These are phyloP conservation scores for Penicillium decumbens DNA, from an alignment of 2,329 filamentous ascomycete species.

Conservation along the genomic window DNA sequence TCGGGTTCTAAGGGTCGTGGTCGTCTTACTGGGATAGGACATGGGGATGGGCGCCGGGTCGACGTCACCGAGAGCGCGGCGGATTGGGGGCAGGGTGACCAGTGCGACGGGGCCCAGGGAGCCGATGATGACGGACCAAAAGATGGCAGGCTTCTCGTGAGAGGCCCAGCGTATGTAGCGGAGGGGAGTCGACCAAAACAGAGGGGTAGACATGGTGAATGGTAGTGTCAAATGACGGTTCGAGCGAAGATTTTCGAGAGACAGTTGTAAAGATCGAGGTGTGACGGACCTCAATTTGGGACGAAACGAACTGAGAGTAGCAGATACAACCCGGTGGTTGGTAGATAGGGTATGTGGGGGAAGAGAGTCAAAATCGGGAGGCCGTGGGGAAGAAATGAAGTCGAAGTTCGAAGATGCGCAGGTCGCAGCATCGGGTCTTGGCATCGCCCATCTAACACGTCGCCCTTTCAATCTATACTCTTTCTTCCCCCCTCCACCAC, in stretches of 20 bases:
- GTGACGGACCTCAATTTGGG: slow-evolving; percentile 2
- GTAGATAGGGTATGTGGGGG: slow-evolving; percentile 6
- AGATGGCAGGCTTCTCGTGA: slow-evolving; percentile 83
- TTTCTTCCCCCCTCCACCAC: slow-evolving; percentile 15
- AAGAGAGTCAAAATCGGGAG: slow-evolving; percentile 22
- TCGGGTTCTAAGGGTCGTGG: neutral
- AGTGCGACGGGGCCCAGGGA: slow-evolving; percentile 66
- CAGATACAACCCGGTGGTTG: slow-evolving; percentile 6
- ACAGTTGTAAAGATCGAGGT: slow-evolving; percentile 1
- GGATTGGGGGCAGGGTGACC: slow-evolving; percentile 67
- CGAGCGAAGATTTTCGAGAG: slow-evolving; percentile 23
- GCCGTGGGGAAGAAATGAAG: slow-evolving; percentile 29
- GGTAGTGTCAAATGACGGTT: slow-evolving; percentile 15
- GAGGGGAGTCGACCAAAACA: slow-evolving; percentile 79
- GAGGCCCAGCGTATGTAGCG: slow-evolving; percentile 84
- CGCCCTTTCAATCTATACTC: slow-evolving; percentile 35
- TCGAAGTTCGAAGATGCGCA: slow-evolving; percentile 28
- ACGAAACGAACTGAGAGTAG: slow-evolving; percentile 1
- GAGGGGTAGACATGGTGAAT: slow-evolving; percentile 53
- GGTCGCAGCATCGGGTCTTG: slow-evolving; percentile 34
- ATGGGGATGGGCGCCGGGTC: slow-evolving; percentile 69
- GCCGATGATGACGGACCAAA: slow-evolving; percentile 78
- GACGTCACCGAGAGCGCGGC: slow-evolving; percentile 68
- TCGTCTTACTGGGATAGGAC: slow-evolving; percentile 81
- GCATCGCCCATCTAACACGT: slow-evolving; percentile 42